A percentile compares a stretch with the other conserved stretches of the same genome.
These are phyloP conservation scores for Zymoseptoria tritici DNA, from an alignment of 2,329 filamentous ascomycete genomes.

Conservation along the genomic window DNA sequence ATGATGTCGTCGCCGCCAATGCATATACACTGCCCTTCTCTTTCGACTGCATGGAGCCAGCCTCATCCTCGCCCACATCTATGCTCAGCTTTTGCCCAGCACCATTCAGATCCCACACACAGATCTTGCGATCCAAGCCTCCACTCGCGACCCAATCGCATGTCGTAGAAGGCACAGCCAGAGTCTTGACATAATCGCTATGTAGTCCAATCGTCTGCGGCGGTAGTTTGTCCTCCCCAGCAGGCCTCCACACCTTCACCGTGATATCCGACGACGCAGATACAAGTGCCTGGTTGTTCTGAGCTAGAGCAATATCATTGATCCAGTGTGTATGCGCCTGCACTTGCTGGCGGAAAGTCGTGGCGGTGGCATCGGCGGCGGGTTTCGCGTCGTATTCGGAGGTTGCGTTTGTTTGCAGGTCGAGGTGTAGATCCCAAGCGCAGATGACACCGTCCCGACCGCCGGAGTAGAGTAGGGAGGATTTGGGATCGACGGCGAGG, in stretches of 20 bases:
- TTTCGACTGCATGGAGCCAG: slow-evolving; percentile 54
- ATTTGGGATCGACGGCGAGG: slow-evolving; percentile 74
- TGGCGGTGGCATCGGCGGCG: slow-evolving; percentile 31
- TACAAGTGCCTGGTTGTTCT: slow-evolving; percentile 70
- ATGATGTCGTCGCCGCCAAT: slow-evolving; percentile 66
- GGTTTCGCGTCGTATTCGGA: slow-evolving; percentile 30
- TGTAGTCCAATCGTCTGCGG: slow-evolving; percentile 83
- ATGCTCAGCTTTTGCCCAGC: slow-evolving; percentile 81
- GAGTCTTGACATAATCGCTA: slow-evolving; percentile 91
- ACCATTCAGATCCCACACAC: slow-evolving; percentile 86
- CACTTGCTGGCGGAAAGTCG: slow-evolving; percentile 54
- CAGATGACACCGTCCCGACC: slow-evolving; percentile 93
- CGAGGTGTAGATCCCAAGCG: slow-evolving; percentile 81
- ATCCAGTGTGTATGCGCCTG: slow-evolving; percentile 93
- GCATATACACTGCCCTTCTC: slow-evolving; percentile 96
- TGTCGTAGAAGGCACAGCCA: slow-evolving; percentile 65
- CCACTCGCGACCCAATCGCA: slow-evolving; percentile 88
- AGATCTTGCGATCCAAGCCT: slow-evolving; percentile 85
- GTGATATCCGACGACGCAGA: slow-evolving; percentile 91
- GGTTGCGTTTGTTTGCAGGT: slow-evolving; percentile 44
- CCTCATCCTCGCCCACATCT: slow-evolving; percentile 74
- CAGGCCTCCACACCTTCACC: slow-evolving; percentile 85
- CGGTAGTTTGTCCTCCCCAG: slow-evolving; percentile 54
- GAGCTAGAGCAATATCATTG: slow-evolving; percentile 79
- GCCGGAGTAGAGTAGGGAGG: slow-evolving; percentile 86